Conservation (phyloP, 31 red algal genomes). For the Asparagopsis taxiformis region DNA sequence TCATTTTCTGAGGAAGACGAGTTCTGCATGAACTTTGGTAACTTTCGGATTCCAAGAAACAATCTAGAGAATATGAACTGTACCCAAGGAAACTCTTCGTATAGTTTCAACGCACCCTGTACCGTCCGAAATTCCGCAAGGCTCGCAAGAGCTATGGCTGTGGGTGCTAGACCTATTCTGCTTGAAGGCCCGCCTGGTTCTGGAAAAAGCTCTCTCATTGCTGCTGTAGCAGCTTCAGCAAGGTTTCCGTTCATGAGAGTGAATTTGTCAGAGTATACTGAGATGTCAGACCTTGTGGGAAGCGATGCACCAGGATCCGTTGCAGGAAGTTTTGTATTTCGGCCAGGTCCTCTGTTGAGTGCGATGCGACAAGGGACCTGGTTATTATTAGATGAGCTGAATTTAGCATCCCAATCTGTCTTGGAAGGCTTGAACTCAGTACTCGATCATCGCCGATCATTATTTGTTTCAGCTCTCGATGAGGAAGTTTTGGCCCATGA, state of each 20-base stretch:
- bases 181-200: conserved; percentile 95
- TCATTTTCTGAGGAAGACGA: not conserved
- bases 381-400: conserved; percentile 97
- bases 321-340: conserved; percentile 75
- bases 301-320: conserved; percentile 56
- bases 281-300: conserved; percentile 97
- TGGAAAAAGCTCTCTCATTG: conserved; percentile 91
- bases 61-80: not conserved
- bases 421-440: conserved; percentile 98
- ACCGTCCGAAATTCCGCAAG: conserved; percentile 62
- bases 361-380: conserved; percentile 81
- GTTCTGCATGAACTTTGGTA: conserved; percentile 8
- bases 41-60: conserved; percentile 33
- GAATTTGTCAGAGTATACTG: conserved; percentile 95
- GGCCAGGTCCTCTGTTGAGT: conserved; percentile 74
- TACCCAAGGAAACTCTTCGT: not conserved
- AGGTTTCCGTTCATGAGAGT: conserved; percentile 68
- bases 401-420: conserved; percentile 97
- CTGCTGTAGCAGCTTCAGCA: conserved; percentile 48
- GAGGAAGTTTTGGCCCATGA: conserved; percentile 47
- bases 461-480: conserved; percentile 79
- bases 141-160: conserved; percentile 62
- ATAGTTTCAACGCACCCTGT: conserved; percentile 60
- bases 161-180: conserved; percentile 65
- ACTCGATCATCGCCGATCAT: conserved; percentile 81